Evolutionary conservation across 345 rosid genomes (phyloP).

Genomic region (Geranium brycei): DNA sequence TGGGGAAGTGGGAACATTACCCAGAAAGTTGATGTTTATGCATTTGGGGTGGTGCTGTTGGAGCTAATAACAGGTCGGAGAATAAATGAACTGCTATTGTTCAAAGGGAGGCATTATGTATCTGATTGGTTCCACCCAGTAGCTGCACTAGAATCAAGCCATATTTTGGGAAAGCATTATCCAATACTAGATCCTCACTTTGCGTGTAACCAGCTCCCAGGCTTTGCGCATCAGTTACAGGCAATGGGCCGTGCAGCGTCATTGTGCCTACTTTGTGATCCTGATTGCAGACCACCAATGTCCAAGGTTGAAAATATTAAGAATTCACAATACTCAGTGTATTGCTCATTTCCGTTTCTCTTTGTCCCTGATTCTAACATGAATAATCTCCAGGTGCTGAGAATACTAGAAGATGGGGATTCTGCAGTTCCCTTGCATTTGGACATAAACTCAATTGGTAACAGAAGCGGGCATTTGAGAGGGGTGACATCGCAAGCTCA

Average conservation of each 20-base stretch:
- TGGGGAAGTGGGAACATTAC: conserved; percentile 34
- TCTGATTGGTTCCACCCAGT: conserved; percentile 40
- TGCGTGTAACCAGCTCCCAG: conserved; percentile 15
- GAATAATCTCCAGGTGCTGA: conserved; percentile 19
- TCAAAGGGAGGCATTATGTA: conserved; percentile 22
- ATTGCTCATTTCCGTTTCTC: neutral
- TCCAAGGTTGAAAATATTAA: conserved; percentile 31
- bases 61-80: conserved; percentile 53
- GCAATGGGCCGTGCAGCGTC: conserved; percentile 37
- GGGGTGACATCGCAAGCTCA: conserved; percentile 23
- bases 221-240: conserved; percentile 24
- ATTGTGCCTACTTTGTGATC: conserved; percentile 36
- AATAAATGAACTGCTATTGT: conserved; percentile 28
- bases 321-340: neutral
- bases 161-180: conserved; percentile 14
- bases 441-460: conserved; percentile 43
- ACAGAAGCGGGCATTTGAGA: conserved; percentile 44
- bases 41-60: conserved; percentile 52
- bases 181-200: conserved; percentile 34
- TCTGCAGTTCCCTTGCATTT: conserved; percentile 21
- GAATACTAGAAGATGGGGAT: conserved; percentile 53
- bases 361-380: neutral
- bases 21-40: conserved; percentile 44
- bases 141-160: conserved; percentile 22
- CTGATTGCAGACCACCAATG: conserved; percentile 42